phyloP scores from a whole-genome alignment of 1,284 basidiomycete genomes.

The Cystobasidiaceae sp. region DNA sequence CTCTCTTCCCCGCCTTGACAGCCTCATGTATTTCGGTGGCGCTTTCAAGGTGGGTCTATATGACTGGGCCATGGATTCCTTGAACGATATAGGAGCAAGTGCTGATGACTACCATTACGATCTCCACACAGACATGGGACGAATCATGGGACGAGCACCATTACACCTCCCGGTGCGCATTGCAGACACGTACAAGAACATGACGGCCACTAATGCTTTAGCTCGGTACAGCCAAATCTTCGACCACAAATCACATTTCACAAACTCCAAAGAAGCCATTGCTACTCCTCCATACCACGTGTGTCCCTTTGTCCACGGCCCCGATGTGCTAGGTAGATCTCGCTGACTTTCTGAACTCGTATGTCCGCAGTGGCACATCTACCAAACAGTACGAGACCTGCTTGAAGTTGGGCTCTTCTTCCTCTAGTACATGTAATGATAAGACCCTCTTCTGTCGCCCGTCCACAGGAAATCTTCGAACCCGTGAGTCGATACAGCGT shows the following conservation, averaged over 20 bases:
- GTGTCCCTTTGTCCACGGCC: neutral
- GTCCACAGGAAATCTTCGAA: constrained; percentile 42
- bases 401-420: neutral
- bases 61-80: neutral
- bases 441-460: constrained; percentile 44
- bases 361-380: constrained; percentile 19
- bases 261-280: constrained; percentile 41
- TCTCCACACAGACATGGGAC: constrained; percentile 26
- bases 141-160: constrained; percentile 25
- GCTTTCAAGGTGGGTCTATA: constrained; percentile 34
- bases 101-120: neutral
- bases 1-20: neutral
- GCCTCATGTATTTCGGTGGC: constrained; percentile 36
- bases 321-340: neutral
- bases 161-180: constrained; percentile 27
- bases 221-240: constrained; percentile 42
- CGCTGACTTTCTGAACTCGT: neutral
- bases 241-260: constrained; percentile 41
- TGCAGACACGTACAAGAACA: too few relatives aligned
- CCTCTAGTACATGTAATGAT: neutral
- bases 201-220: neutral
- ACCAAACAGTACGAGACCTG: constrained; percentile 27
- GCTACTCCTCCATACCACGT: constrained; percentile 46
- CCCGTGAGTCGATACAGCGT: constrained; percentile 36
- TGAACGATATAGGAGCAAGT: neutral